phyloP scores from a whole-genome alignment of 2,329 filamentous ascomycete species.

The Ophiognomonia clavigignenti-juglandacearum region DNA sequence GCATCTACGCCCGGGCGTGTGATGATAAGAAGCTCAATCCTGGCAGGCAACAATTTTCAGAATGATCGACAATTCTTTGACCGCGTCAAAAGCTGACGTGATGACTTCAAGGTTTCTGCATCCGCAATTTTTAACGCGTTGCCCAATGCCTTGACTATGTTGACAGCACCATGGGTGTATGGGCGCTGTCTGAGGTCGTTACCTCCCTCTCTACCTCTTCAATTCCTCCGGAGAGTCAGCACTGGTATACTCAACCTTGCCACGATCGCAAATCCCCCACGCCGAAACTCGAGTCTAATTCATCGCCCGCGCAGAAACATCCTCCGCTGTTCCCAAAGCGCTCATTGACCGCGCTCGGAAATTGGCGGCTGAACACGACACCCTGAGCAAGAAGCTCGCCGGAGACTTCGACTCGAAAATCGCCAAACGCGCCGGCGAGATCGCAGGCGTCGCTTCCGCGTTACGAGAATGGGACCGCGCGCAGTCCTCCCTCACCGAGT shows the following conservation, averaged over 20 bases:
- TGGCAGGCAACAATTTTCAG: constrained; percentile 12
- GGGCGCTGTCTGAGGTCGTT: constrained; percentile 41
- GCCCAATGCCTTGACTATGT: constrained; percentile 25
- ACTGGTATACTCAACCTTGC: constrained; percentile 31
- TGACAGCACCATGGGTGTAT: constrained; percentile 46
- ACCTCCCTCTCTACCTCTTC: constrained; percentile 23
- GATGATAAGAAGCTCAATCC: not conserved
- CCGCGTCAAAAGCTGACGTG: too few relatives aligned
- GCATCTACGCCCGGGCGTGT: not conserved
- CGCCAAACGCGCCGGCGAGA: constrained; percentile 57
- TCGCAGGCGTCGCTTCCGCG: constrained; percentile 52
- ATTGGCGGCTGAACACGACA: constrained; percentile 52
- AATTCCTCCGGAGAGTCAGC: constrained; percentile 38
- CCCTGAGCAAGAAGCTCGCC: constrained; percentile 46
- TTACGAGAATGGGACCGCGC: constrained; percentile 55
- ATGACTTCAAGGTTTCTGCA: too few relatives aligned
- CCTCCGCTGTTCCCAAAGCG: constrained; percentile 40
- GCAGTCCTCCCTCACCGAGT: constrained; percentile 48
- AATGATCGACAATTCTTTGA: not conserved
- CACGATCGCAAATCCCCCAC: not conserved
- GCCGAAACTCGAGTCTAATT: constrained; percentile 6
- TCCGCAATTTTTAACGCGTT: too few relatives aligned
- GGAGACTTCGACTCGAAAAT: constrained; percentile 51
- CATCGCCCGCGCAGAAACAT: constrained; percentile 7
- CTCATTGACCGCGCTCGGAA: constrained; percentile 56